Evolutionary conservation across 495 filamentous ascomycete species (phyloP).

Genomic region (Trichoderma virens): DNA sequence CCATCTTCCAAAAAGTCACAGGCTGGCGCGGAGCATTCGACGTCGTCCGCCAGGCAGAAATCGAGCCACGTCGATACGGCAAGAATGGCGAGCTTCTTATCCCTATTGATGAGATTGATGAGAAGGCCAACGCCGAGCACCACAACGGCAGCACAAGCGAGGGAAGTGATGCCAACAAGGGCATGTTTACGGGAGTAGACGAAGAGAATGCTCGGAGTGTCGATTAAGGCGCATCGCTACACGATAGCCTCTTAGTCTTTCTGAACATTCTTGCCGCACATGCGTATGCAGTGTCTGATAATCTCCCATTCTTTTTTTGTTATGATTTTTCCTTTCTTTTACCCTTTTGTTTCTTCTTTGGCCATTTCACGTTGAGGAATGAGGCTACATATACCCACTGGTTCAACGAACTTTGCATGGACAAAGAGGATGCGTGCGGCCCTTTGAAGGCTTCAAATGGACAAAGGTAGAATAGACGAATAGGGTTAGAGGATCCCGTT

Average conservation of each 20-base stretch:
- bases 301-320: neutral
- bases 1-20: slow-evolving; percentile 57
- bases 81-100: slow-evolving; percentile 57
- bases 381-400: neutral
- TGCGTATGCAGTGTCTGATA: neutral
- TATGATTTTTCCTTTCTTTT: neutral
- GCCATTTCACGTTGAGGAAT: neutral
- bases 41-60: slow-evolving; percentile 51
- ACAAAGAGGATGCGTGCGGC: neutral
- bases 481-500: neutral
- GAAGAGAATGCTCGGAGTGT: neutral
- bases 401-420: neutral
- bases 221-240: neutral
- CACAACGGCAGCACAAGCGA: slow-evolving; percentile 5
- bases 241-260: neutral
- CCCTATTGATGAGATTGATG: neutral
- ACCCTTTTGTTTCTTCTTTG: neutral
- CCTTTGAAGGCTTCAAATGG: neutral
- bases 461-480: neutral
- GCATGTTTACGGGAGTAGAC: neutral
- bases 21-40: slow-evolving; percentile 44
- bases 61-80: slow-evolving; percentile 61
- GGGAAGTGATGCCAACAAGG: slow-evolving; percentile 2
- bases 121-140: slow-evolving; percentile 3
- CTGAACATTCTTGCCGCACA: neutral